Percentiles rank a stretch among this genome's conserved stretches.
Evolutionary conservation across 208 protist species (phyloP).

Genomic region (Blechomonas ayalai): DNA sequence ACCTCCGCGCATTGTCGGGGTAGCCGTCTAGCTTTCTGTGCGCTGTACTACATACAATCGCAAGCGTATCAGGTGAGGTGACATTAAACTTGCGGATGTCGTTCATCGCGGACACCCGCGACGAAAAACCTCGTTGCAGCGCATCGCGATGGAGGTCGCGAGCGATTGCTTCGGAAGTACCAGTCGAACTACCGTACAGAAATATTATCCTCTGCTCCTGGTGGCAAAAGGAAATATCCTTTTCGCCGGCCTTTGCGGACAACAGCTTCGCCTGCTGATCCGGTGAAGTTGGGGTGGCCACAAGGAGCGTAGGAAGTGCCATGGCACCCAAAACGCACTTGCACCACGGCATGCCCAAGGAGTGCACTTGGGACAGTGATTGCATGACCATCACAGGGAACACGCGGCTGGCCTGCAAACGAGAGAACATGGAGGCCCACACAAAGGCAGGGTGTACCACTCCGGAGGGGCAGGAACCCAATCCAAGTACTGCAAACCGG

Average conservation of each 20-base stretch:
- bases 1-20: slow-evolving; percentile 40
- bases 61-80: slow-evolving; percentile 23
- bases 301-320: slow-evolving; percentile 5
- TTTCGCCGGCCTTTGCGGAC: background rate
- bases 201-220: slow-evolving; percentile 25
- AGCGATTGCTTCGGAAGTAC: slow-evolving; percentile 45
- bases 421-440: slow-evolving; percentile 18
- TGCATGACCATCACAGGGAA: slow-evolving; percentile 41
- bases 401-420: slow-evolving; percentile 40
- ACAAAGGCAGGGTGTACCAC: slow-evolving; percentile 24
- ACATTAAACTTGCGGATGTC: slow-evolving; percentile 45
- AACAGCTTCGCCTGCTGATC: background rate
- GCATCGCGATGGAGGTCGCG: slow-evolving; percentile 40
- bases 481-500: slow-evolving; percentile 33
- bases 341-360: slow-evolving; percentile 35
- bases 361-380: slow-evolving; percentile 40
- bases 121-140: slow-evolving; percentile 17
- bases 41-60: slow-evolving; percentile 49
- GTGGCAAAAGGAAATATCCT: background rate
- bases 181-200: slow-evolving; percentile 44
- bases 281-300: background rate
- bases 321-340: slow-evolving; percentile 26
- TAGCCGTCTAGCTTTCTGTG: slow-evolving; percentile 30
- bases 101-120: slow-evolving; percentile 34
- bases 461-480: slow-evolving; percentile 11